Evolutionary conservation across 805 yeast genomes (phyloP).

Genomic region (Cyberlindnera mississippiensis): DNA sequence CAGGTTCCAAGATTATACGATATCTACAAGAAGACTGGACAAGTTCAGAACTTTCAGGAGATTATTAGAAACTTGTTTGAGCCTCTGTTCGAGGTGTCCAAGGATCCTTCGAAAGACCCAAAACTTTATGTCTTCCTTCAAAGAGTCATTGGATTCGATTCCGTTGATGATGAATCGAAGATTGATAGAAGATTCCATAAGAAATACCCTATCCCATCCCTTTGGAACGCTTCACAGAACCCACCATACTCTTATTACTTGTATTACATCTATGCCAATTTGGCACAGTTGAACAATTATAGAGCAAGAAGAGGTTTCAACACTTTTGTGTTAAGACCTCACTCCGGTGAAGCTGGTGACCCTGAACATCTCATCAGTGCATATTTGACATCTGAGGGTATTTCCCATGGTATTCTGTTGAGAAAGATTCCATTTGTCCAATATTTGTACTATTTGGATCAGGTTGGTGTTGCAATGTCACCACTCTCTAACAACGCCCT

Average conservation of each 20-base stretch:
- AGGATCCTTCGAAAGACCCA: conserved; percentile 84
- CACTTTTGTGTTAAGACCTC: conserved; percentile 94
- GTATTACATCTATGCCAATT: conserved; percentile 82
- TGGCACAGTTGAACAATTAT: conserved; percentile 83
- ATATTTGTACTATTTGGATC: conserved; percentile 88
- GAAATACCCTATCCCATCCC: conserved; percentile 79
- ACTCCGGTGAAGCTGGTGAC: conserved; percentile 99
- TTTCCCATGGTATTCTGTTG: conserved; percentile 90
- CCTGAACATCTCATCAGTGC: conserved; percentile 95
- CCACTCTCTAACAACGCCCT: conserved; percentile 96
- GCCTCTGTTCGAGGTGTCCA: conserved; percentile 88
- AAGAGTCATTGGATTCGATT: conserved; percentile 95
- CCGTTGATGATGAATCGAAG: conserved; percentile 97
- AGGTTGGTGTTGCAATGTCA: conserved; percentile 97
- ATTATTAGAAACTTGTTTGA: conserved; percentile 73
- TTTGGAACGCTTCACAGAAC: conserved; percentile 74
- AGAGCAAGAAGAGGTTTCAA: conserved; percentile 72
- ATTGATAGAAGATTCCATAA: conserved; percentile 77
- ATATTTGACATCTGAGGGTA: conserved; percentile 83
- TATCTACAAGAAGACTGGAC: conserved; percentile 72
- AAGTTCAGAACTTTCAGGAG: conserved; percentile 69
- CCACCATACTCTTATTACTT: conserved; percentile 98
- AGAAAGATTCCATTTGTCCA: conserved; percentile 95
- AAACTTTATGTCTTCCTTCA: conserved; percentile 83
- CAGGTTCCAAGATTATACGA: conserved; percentile 95